phyloP scores from a whole-genome alignment of 2,329 filamentous ascomycete genomes.

The Pyricularia pennisetigena region DNA sequence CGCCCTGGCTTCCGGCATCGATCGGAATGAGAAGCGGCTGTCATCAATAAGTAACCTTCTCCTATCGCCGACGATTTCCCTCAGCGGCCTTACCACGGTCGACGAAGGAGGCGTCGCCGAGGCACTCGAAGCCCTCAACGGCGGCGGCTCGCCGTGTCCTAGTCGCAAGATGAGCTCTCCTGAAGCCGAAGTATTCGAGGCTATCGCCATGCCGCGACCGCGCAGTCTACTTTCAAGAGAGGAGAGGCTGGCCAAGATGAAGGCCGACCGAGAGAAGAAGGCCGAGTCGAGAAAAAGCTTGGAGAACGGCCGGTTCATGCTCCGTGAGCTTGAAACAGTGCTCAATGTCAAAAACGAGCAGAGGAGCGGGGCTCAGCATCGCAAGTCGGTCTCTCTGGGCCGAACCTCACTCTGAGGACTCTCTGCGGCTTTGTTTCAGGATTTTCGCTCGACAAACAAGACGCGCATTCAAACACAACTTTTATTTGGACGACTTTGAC shows the following conservation, averaged over 20 bases:
- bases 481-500: constrained; percentile 2
- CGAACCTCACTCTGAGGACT: constrained; percentile 1
- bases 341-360: constrained; percentile 43
- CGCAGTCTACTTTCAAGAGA: constrained; percentile 68
- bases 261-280: constrained; percentile 72
- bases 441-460: not conserved
- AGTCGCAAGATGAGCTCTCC: constrained; percentile 36
- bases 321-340: constrained; percentile 85
- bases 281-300: constrained; percentile 61
- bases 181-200: constrained; percentile 81
- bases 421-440: not conserved
- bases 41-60: constrained; percentile 50
- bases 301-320: constrained; percentile 80
- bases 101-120: constrained; percentile 40
- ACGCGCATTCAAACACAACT: not conserved
- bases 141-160: constrained; percentile 51
- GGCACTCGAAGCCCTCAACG: constrained; percentile 64
- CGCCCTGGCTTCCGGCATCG: constrained; percentile 72
- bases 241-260: constrained; percentile 79
- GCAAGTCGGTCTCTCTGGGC: not conserved
- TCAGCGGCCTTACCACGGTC: constrained; percentile 58
- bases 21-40: constrained; percentile 65
- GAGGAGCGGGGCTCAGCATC: not conserved
- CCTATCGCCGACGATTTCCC: constrained; percentile 49
- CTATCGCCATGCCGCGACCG: constrained; percentile 67